These are phyloP conservation scores for Dalbergia oliveri DNA, from an alignment of 306 rosid species.

Conservation along the genomic window DNA sequence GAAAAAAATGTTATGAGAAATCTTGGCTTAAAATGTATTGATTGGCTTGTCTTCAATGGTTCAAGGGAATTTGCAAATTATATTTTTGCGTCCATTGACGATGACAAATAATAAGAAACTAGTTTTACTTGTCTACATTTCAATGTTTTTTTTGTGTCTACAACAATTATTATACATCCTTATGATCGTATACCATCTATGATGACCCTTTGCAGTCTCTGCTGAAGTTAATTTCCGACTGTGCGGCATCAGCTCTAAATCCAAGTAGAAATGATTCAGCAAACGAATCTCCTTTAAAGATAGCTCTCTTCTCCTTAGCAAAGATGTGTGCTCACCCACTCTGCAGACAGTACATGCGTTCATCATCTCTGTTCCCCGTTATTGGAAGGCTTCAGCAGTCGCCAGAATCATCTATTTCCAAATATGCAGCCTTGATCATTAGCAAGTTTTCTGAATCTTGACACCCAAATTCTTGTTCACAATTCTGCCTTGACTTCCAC, in stretches of 20 bases:
- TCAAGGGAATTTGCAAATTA: not conserved
- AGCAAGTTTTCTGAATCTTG: conserved; percentile 73
- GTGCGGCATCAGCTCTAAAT: conserved; percentile 68
- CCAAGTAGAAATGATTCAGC: conserved; percentile 73
- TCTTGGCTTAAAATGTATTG: no score
- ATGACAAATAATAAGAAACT: not conserved
- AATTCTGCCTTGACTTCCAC: conserved; percentile 33
- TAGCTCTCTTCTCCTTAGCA: conserved; percentile 87
- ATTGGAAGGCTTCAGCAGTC: conserved; percentile 81
- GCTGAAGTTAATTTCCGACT: conserved; percentile 80
- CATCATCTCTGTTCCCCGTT: conserved; percentile 78
- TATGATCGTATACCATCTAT: not conserved
- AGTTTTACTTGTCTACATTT: conserved; percentile 8
- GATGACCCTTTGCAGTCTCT: conserved; percentile 67
- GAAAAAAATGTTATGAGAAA: no score
- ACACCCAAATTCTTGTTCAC: conserved; percentile 11
- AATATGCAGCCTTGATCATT: conserved; percentile 69
- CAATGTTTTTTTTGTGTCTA: not conserved
- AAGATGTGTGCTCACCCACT: conserved; percentile 92
- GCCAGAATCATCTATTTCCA: conserved; percentile 81
- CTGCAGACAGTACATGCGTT: conserved; percentile 81
- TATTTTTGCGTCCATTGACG: not conserved
- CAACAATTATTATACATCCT: not conserved
- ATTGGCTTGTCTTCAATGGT: not conserved
- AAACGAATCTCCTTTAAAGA: conserved; percentile 90